Evolutionary conservation across 2,329 filamentous ascomycete species (phyloP), one percentile per base, ranked within the genome.

Genomic region (Phialophora macrospora): DNA sequence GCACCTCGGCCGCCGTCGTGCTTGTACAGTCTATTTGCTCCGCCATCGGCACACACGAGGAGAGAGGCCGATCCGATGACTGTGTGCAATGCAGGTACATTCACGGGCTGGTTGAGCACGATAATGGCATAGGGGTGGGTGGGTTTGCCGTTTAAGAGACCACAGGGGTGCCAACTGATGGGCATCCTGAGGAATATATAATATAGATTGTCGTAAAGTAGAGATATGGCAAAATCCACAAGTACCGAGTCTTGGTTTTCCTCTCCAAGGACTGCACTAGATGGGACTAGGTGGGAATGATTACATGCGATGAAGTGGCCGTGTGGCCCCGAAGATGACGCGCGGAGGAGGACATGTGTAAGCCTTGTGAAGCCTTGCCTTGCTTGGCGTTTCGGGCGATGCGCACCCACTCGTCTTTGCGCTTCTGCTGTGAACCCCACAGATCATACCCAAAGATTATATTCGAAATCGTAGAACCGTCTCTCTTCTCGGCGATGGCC

Each of bases 1-100:
- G 48, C n/a, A 7, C 14, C 20, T 5, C 7, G 38, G 28, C n/a
- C 32, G 11, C 26, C 20, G n/a, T 70, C 65, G 61, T 68, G 63
- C 17, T 87, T 77, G 70, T 84, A 83, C 22, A 97, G 83, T 44
- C 87, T 84, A 74, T 98, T 96, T 54, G 93, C 93, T 26, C 93
- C 95, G 62, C 93, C 95, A 79, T 99, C 95, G 30, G 93, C 95
- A 65, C 93, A 96, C 60, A 98, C 83, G 26, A 85, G 86, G 67
- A 88, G 84, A 24, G 79, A 80, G 60, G 90, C 89, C 71, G 77
- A 72, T 64, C 75, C 73, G 64, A 74, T 75, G 20, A 81, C 69
- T 24, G 77, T 74, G 9, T 68, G 68, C 68, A 79, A 77, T 1
- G 79, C 79, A 58, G 73, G 77, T 62, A 77, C 75, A 56, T 81